Evolutionary conservation across 345 rosid genomes (phyloP).

Genomic region (Combretum micranthum): DNA sequence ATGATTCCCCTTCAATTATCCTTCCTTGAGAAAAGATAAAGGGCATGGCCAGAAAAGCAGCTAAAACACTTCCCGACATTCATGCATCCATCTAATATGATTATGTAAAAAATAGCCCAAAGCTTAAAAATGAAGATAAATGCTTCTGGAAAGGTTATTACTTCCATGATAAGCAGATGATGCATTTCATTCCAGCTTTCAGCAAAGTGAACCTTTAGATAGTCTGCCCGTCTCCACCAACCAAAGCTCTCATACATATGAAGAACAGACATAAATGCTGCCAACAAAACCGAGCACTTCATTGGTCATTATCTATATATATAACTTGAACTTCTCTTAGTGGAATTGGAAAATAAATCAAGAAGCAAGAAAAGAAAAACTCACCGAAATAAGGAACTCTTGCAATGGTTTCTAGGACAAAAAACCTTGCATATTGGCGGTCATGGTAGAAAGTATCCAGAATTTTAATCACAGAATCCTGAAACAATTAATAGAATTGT

Average conservation of each 20-base stretch:
- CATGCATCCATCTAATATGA: too few relatives aligned
- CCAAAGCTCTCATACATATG: constrained; percentile 99
- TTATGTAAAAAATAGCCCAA: not conserved
- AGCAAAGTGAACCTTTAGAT: constrained; percentile 94
- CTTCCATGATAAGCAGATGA: constrained; percentile 98
- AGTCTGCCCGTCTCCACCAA: constrained; percentile 99
- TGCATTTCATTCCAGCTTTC: constrained; percentile 99
- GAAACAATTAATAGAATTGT: constrained; percentile 5
- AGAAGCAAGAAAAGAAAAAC: constrained; percentile 11
- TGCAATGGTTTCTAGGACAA: constrained; percentile 92
- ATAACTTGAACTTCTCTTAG: too few relatives aligned
- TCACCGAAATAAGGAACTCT: constrained; percentile 96
- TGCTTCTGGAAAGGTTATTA: constrained; percentile 24
- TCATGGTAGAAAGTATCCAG: constrained; percentile 79
- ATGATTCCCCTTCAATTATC: too few relatives aligned
- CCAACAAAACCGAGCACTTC: constrained; percentile 8
- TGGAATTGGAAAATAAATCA: not conserved
- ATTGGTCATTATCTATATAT: not conserved
- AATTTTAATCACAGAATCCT: constrained; percentile 88
- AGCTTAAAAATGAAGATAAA: constrained; percentile 1
- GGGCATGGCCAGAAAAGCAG: too few relatives aligned
- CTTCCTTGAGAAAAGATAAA: too few relatives aligned
- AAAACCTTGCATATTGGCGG: constrained; percentile 82
- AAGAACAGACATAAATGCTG: constrained; percentile 92
- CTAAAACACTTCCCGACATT: too few relatives aligned